Evolutionary conservation across 2,329 filamentous ascomycete genomes (phyloP), one percentile per base, ranked within the genome.

Genomic region (Penicillium sp.): DNA sequence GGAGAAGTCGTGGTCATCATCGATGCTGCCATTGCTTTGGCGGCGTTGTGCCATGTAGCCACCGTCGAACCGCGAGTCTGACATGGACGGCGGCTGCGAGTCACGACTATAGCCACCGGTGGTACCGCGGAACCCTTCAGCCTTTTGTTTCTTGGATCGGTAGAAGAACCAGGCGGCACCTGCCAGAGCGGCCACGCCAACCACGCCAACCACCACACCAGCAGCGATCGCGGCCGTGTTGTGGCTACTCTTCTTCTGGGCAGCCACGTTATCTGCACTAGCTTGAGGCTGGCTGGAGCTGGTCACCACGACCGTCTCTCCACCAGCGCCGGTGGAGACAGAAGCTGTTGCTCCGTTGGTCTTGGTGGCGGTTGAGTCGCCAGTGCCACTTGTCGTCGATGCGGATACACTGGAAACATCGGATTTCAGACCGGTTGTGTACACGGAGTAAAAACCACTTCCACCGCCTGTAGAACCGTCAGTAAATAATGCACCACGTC

Each of bases 1-100:
- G 57, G 92, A 96, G 76, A 96, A 97, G 72, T 97, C 92, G 74
- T 95, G 86, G 74, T 96, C 95, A 72, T 97, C 92, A 46, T 92
- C 92, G 72, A 97, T 96, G 73, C 92, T 96, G 62, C 92, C 92
- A 66, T 94, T 90, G 74, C 92, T 96, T 76, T 92, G 82, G 73
- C 92, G 84, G 68, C 90, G 82, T 63, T 91, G 84, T 52, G 87
- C 86, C 81, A 95, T 86, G 58, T 91, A 83, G 50, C 80, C 86
- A 7, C 91, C 90, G 60, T 97, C 92, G 51, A 96, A 84, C 49
- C 92, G 85, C 38, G 89, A 86, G 69, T 97, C 92, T 13, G 84
- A 84, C 75, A 89, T 86, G 9, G 89, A 90, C 55, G 86, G 82
- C 79, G 67, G 81, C 76, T 74, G 73, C 61, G 81, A 81, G 60